Evolutionary conservation across 352 stramenopile species (phyloP).

Genomic region (Pilasporangium apinafurcum): DNA sequence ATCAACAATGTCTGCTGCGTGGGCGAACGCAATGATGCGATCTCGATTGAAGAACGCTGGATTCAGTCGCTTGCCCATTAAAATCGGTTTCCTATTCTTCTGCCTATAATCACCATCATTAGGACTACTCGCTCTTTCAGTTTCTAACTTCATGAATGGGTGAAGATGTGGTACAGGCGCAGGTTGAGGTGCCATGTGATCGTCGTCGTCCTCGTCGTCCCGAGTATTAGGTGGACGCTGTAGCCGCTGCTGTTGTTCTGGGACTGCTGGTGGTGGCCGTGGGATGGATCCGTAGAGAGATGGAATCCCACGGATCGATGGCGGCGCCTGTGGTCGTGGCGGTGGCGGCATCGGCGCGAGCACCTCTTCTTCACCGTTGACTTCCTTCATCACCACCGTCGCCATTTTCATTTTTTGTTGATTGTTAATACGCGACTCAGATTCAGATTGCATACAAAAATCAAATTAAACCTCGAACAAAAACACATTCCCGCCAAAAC

Average conservation of each 20-base stretch:
- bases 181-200: slow-evolving; percentile 18
- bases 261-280: too few species aligned
- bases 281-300: too few species aligned
- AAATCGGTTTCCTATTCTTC: not conserved
- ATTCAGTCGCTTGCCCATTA: slow-evolving; percentile 29
- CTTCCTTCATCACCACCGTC: too few species aligned
- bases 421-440: too few species aligned
- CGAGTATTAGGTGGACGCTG: not conserved
- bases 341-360: slow-evolving; percentile 49
- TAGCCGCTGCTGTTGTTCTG: not conserved
- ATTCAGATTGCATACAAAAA: too few species aligned
- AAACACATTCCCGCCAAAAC: too few species aligned
- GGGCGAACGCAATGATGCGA: slow-evolving; percentile 24
- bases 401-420: too few species aligned
- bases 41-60: slow-evolving; percentile 48
- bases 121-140: not conserved
- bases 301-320: slow-evolving; percentile 6
- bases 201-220: slow-evolving; percentile 11
- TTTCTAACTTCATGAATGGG: slow-evolving; percentile 28
- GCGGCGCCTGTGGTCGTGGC: slow-evolving; percentile 26
- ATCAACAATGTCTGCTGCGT: slow-evolving; percentile 9
- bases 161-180: slow-evolving; percentile 48
- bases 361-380: too few species aligned
- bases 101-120: slow-evolving; percentile 12
- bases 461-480: too few species aligned